phyloP scores from a whole-genome alignment of 441 rosid species.

The Populus trichocarpa region DNA sequence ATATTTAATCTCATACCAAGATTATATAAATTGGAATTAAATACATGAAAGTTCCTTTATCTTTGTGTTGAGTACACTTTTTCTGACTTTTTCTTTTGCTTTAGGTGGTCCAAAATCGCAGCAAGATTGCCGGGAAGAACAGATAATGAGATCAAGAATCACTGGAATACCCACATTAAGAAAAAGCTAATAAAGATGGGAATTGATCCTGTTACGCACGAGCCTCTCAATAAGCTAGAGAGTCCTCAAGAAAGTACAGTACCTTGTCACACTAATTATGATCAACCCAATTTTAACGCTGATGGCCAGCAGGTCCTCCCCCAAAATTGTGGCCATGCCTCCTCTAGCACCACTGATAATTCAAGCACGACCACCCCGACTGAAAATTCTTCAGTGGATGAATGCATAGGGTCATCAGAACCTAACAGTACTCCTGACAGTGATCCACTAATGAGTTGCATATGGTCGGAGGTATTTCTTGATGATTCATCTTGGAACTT shows the following conservation, averaged over 20 bases:
- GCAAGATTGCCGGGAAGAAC: conserved; percentile 77
- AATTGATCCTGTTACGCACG: conserved; percentile 80
- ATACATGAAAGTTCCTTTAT: neutral
- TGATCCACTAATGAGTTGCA: conserved; percentile 26
- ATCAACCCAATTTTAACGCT: neutral
- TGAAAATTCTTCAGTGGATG: conserved; percentile 20
- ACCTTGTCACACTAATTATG: neutral
- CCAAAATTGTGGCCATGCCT: neutral
- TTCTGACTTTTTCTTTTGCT: neutral
- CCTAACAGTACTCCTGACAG: conserved; percentile 7
- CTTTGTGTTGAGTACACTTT: neutral
- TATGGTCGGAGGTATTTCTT: conserved; percentile 35
- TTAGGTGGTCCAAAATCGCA: conserved; percentile 90
- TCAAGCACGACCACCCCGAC: conserved; percentile 9
- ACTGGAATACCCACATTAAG: conserved; percentile 90
- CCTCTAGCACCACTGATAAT: conserved; percentile 13
- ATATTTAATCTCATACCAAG: neutral
- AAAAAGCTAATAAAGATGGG: conserved; percentile 89
- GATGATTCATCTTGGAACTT: conserved; percentile 50
- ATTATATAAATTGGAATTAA: neutral
- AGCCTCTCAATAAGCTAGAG: conserved; percentile 35
- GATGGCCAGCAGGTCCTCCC: neutral
- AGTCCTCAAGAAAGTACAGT: conserved; percentile 9
- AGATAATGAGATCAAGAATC: conserved; percentile 86
- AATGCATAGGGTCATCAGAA: conserved; percentile 12